Percentiles rank a stretch among this genome's conserved stretches.
Evolutionary conservation across 352 stramenopile genomes (phyloP).

Genomic region (Globisporangium solare): DNA sequence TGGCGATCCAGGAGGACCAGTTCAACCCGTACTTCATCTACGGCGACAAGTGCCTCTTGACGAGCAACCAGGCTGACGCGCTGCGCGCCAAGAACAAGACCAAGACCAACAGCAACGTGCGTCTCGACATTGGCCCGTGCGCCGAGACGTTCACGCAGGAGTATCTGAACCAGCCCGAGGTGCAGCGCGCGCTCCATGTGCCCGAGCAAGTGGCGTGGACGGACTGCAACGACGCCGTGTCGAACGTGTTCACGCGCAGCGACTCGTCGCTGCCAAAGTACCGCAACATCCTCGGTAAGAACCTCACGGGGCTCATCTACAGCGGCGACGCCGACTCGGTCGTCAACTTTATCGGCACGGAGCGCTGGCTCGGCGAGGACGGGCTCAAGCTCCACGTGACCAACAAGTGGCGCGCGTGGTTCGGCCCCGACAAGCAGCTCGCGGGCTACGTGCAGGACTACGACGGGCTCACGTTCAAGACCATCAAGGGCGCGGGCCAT

Average conservation of each 20-base stretch:
- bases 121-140: conserved; percentile 60
- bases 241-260: conserved; percentile 49
- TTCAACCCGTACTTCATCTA: conserved; percentile 84
- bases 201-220: conserved; percentile 45
- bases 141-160: conserved; percentile 59
- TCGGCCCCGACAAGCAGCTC: conserved; percentile 75
- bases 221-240: conserved; percentile 61
- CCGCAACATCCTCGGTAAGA: conserved; percentile 46
- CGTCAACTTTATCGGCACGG: conserved; percentile 87
- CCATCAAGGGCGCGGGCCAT: conserved; percentile 89
- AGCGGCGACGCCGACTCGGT: conserved; percentile 75
- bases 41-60: conserved; percentile 69
- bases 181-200: conserved; percentile 64
- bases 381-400: conserved; percentile 63
- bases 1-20: conserved; percentile 31
- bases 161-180: conserved; percentile 52
- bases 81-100: conserved; percentile 37
- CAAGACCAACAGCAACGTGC: conserved; percentile 17
- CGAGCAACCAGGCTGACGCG: conserved; percentile 44
- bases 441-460: conserved; percentile 86
- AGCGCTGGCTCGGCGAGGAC: conserved; percentile 73
- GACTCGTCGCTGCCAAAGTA: conserved; percentile 62
- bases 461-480: conserved; percentile 86
- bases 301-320: conserved; percentile 66
- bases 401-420: conserved; percentile 67